Evolutionary conservation across 352 stramenopile genomes (phyloP).

Genomic region (Pythium aristosporum): DNA sequence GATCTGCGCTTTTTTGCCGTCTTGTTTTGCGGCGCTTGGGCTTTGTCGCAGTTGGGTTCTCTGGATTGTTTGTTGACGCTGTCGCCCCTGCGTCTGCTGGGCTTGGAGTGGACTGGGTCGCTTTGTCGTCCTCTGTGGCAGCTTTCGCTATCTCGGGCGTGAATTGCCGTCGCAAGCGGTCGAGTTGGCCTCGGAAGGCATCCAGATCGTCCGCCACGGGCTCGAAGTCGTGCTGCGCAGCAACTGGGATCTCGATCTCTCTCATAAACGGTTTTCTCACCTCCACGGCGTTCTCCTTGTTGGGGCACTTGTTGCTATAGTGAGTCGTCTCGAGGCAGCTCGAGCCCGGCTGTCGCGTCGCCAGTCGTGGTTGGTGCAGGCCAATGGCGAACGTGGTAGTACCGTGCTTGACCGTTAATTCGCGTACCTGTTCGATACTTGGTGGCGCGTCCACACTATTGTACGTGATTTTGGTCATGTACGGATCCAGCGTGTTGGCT

Average conservation of each 20-base stretch:
- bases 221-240: not conserved
- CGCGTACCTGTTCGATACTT: not conserved
- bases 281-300: not conserved
- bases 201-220: not conserved
- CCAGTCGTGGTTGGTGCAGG: not conserved
- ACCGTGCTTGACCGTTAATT: not conserved
- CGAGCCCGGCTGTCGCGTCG: slow-evolving; percentile 6
- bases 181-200: not conserved
- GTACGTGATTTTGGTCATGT: slow-evolving; percentile 3
- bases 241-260: not conserved
- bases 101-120: too few species aligned
- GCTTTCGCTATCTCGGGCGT: too few species aligned
- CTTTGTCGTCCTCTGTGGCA: too few species aligned
- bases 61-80: too few species aligned
- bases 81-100: too few species aligned
- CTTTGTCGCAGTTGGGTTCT: too few species aligned
- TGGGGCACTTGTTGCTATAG: slow-evolving; percentile 14
- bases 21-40: too few species aligned
- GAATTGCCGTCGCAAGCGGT: too few species aligned
- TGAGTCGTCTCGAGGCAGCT: not conserved
- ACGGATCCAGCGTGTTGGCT: not conserved
- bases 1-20: too few species aligned
- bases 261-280: not conserved
- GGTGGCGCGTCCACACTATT: not conserved
- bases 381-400: not conserved